Conservation (phyloP, 805 yeast species). For the Candida oleophila region DNA sequence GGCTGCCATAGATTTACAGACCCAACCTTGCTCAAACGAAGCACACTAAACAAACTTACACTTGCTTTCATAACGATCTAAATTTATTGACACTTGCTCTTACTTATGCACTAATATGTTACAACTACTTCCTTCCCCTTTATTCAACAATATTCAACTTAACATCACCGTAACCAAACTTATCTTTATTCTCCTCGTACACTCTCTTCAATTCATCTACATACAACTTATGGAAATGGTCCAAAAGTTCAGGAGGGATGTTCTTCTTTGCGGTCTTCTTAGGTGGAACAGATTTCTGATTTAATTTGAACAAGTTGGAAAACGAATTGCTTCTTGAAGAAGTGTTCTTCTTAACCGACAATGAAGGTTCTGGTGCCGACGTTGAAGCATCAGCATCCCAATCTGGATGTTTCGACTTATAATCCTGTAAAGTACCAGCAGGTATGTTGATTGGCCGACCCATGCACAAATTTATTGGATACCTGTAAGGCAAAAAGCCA, state of each 20-base stretch:
- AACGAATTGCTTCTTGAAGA: constrained; percentile 15
- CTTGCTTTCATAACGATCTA: too few species aligned
- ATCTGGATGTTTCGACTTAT: constrained; percentile 30
- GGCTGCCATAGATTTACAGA: too few species aligned
- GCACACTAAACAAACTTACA: too few species aligned
- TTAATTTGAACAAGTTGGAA: constrained; percentile 27
- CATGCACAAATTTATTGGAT: constrained; percentile 72
- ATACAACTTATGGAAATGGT: constrained; percentile 71
- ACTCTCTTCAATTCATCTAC: constrained; percentile 59
- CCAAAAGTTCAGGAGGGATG: constrained; percentile 46
- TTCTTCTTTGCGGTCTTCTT: constrained; percentile 18
- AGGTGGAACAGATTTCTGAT: constrained; percentile 5
- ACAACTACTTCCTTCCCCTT: not conserved
- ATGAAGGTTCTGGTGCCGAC: not conserved
- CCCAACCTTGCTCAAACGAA: too few species aligned
- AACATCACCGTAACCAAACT: constrained; percentile 51
- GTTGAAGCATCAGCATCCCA: constrained; percentile 12
- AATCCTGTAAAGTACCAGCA: constrained; percentile 29
- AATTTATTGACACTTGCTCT: too few species aligned
- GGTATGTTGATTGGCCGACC: constrained; percentile 70
- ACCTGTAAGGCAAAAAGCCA: constrained; percentile 85
- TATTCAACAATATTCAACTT: constrained; percentile 46
- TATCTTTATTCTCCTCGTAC: constrained; percentile 64
- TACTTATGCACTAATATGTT: not conserved
- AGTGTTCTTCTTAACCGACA: not conserved